Evolutionary conservation across 2,329 filamentous ascomycete species (phyloP), one percentile per base, ranked within the genome.

Genomic region (Ophidiomyces ophidiicola): DNA sequence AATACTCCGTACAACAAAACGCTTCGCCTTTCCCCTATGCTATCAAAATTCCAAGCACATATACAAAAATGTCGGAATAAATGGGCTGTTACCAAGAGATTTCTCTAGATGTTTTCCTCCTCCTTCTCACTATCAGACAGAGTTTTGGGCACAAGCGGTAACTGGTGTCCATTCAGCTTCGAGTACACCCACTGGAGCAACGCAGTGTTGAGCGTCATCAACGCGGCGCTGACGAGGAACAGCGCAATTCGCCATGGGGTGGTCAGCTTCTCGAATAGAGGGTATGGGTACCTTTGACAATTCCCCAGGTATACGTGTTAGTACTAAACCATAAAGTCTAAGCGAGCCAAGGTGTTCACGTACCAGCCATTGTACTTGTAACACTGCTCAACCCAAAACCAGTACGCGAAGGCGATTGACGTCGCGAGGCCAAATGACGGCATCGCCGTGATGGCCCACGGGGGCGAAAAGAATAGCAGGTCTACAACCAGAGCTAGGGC

Each of bases 201-300:
- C 15, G 74, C 63, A 0, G 82, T 87, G 47, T 77, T 84, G 2
- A 67, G 56, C 2, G 81, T 78, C 75, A 92, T 87, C 11, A 82
- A 59, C 1, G 71, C 53, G 1, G 82, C 85, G 29, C 82, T 81
- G 12, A 73, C 62, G 1, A 68, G 68, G 49, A 92, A 93, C 6
- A 93, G 64, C 0, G 72, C 61, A 6, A 77, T 63, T 14, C 87
- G 72, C 53, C 85, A 78, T 34, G 64, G 55, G 0, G 76, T 80
- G 35, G 67, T 70, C 29, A 92, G 63, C 31, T 82, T 56, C 6
- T 68, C 77, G 47, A 94, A 88, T 18, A 94, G 70, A 1, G 87
- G 86, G 58, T 94, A 94, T 0, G 86, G 85, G 50, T 93, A 92
- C 67, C 78, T 81, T 49, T 58, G 15, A 6, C 25, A 25, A 36